Evolutionary conservation across 345 rosid genomes (phyloP), one percentile per base, ranked within the genome.

Genomic region (Populus pruinosa): DNA sequence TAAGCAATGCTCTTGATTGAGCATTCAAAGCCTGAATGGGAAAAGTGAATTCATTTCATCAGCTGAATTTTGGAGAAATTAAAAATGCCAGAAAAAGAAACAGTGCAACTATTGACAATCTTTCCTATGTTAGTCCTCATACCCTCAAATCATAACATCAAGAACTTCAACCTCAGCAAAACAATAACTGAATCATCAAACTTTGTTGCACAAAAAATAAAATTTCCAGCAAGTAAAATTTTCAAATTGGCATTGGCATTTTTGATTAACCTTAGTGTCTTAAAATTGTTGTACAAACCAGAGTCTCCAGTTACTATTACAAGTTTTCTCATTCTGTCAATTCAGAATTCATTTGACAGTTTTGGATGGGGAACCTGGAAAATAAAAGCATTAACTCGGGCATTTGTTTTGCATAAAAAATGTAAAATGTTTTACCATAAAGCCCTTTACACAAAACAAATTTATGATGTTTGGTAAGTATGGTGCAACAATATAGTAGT

Each of bases 1-100:
- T 94, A 31, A 94, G 91, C 83, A 83, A 38, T 72, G 92, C 97
- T 85, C 98, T 92, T 68, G 97, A 88, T 61, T 93, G 97, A 70
- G 98, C 97, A 88, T 91, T 94, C 82, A 94, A 82, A 72, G 95
- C 81, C 98, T 93, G 88, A 78, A 75, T 29, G 73, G 71, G 49
- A 29, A 16, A 78, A 20, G 21, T 47, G 21, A 6, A 29, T 41
- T 66, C 35, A 43, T 73, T 17, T 53, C 23, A 59, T 43, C 76
- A 85, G 71, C 25, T 25, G 67, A 8, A 36, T 65, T 23, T 3
- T 70, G 44, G 70, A 25, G 38, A 31, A 29, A 50, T 33, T 38
- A 0, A 9, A 38, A 36, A 56, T 31, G 38, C 44, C 66, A 70
- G 63, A n/a, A 56, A 56, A 56, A n/a, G 27, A 56, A 21, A 56